Conservation (phyloP, 2,329 filamentous ascomycete species). For the Fusarium verrucosum region DNA sequence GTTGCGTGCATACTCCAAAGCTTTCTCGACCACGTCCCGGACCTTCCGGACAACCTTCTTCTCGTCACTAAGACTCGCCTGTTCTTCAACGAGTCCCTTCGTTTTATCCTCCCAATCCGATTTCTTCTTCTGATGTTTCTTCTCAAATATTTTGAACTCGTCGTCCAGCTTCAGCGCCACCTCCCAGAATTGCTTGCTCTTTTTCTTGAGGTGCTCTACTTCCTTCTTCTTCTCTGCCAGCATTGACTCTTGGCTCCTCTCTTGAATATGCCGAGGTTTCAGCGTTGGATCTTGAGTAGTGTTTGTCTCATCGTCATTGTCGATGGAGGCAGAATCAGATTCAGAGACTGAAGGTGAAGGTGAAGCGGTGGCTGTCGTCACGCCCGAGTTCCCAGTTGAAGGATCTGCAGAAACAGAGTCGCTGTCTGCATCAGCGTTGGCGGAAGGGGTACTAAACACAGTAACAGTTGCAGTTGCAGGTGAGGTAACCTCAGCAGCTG, state of each 20-base stretch:
- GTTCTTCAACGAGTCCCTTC: not conserved
- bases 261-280: not conserved
- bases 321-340: not conserved
- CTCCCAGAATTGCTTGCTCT: not conserved
- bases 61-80: not conserved
- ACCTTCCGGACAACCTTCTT: not conserved
- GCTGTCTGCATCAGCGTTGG: not conserved
- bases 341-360: not conserved
- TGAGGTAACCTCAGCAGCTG: not conserved
- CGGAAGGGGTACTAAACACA: not conserved
- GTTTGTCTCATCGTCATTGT: not conserved
- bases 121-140: not conserved
- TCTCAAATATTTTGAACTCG: not conserved
- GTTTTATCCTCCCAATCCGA: no score
- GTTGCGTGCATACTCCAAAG: not conserved
- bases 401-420: not conserved
- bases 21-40: not conserved
- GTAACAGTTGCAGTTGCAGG: not conserved
- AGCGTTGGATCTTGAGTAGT: not conserved
- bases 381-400: not conserved
- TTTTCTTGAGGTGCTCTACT: not conserved
- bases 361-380: not conserved
- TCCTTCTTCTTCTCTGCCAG: not conserved
- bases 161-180: not conserved
- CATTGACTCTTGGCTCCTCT: not conserved